Base-by-base conservation (phyloP, 805 yeast species). In the Scheffersomyces lignosus region DNA sequence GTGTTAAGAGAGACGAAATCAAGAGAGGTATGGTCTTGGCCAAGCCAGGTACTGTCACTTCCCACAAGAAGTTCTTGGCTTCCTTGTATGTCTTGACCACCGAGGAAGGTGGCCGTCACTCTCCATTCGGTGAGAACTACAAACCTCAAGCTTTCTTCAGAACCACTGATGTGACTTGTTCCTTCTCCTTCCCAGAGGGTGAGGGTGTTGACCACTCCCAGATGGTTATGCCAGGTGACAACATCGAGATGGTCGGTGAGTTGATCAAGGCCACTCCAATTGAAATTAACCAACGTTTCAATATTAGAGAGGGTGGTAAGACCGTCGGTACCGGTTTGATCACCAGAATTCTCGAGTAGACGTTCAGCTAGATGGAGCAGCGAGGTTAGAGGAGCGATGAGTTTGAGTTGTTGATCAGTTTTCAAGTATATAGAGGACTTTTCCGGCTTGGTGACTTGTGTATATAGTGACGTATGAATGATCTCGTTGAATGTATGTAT, bases 71-170 rank as follows among this genome's bases (percentile, higher is more conserved):
- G 77, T 80, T 91, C 77, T 78, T 93, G 63, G 90, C 96, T 45
- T 91, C 98, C 34, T 71, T 91, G 62, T 93, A 93, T 71, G 81
- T 91, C 48, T 78, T 93, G 65, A 79, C 95, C 62, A 85, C 88
- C 71, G 98, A 93, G 62, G 99, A 93, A 75, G 99, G 99, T 80
- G 99, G 99, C 60, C 91, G 99, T 75, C 96, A 88, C 77, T 86
- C 96, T 48, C 95, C 96, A 50, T 93, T 93, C 69, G 91, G 91
- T 61, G 88, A 85, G 71, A 85, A 89, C 81, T 93, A 90, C 83
- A 87, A 95, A 77, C 99, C 99, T 45, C 99, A 93, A 74, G 78
- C 91, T 78, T 93, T 85, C 71, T 78, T 93, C 62, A 87, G 98
- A 75, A 90, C 99, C 49, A 87, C 96, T 48, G 96, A 89, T 63